Base-by-base conservation (phyloP, 2,329 filamentous ascomycete species). In the Xylaria sp. region DNA sequence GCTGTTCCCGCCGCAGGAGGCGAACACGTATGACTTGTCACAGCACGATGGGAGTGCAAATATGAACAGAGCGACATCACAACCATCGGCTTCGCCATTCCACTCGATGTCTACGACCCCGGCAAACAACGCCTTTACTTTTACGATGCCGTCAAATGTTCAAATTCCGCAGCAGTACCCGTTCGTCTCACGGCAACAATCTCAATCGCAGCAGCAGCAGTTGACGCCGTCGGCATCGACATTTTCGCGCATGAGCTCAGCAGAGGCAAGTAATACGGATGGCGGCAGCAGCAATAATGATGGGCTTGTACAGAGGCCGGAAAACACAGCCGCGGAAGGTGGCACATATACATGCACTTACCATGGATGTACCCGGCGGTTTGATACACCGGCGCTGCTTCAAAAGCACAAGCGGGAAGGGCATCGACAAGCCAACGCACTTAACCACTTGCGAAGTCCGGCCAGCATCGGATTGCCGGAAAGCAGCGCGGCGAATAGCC, bases 341-440 rank as follows among this genome's bases (percentile, higher is more conserved):
- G 95, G 95, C 13, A 97, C 94, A 0, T 99, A 97, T 81, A 97
- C 94, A 0, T 99, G 96, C 80, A 97, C 94, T 0, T 97, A 97
- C 75, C 94, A 97, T 76, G 93, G 94, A 12, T 98, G 96, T 78
- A 90, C 90, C 0, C 84, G 91, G 72, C 91, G 96, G 61, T 99
- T 99, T 76, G 93, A 97, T 73, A 93, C 93, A 1, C 93, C 94
- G 4, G 86, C 89, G 9, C 89, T 94, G 73, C 85, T 99, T 3
- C 94, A 98, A 79, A 96, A 96, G 81, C 96, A 99, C 83, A 97
- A 97, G 84, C 90, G 94, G 28, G 96, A 99, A 78, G 93, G 91
- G 5, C 96, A 99, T 78, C 89, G 95, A 57, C 91, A 93, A 73
- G 89, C 87, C n/a, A 90, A 85, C 75, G 86, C 80, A 63, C 80